These are phyloP conservation scores for Seminavis robusta DNA, from an alignment of 108 stramenopile genomes.

Conservation along the genomic window DNA sequence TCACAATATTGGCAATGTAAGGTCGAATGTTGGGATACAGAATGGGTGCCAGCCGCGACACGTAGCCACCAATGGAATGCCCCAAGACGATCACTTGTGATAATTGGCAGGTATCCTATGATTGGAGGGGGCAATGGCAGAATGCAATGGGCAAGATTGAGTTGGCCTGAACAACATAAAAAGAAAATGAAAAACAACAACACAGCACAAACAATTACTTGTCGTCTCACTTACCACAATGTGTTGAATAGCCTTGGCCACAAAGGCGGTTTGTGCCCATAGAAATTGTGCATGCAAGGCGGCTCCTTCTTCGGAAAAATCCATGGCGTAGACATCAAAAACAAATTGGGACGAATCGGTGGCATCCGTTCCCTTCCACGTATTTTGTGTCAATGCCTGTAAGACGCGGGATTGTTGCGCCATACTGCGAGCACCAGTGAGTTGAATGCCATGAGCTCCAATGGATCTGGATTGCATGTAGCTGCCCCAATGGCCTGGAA, in stretches of 20 bases:
- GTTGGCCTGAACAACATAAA: too few species aligned
- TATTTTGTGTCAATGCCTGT: constrained; percentile 4
- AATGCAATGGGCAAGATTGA: too few species aligned
- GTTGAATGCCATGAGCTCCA: constrained; percentile 77
- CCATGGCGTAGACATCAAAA: constrained; percentile 69
- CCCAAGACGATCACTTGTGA: constrained; percentile 51
- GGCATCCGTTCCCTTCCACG: constrained; percentile 10
- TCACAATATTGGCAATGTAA: not conserved
- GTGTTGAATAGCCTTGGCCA: constrained; percentile 40
- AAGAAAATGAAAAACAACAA: not conserved
- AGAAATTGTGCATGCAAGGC: constrained; percentile 66
- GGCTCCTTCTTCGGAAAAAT: constrained; percentile 71
- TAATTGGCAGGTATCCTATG: constrained; percentile 6
- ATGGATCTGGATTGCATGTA: constrained; percentile 66
- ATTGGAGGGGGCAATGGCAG: not conserved
- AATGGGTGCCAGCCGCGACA: constrained; percentile 34
- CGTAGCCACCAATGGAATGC: constrained; percentile 78
- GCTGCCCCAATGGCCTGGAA: constrained; percentile 83
- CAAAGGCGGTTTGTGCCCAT: constrained; percentile 49
- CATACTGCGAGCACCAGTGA: constrained; percentile 33
- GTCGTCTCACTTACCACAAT: constrained; percentile 23
- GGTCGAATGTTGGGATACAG: constrained; percentile 12
- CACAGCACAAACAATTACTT: constrained; percentile 32
- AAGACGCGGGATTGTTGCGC: not conserved
- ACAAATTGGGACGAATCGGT: constrained; percentile 39